Evolutionary conservation across 306 rosid species (phyloP).

Genomic region (Alnus rubra): DNA sequence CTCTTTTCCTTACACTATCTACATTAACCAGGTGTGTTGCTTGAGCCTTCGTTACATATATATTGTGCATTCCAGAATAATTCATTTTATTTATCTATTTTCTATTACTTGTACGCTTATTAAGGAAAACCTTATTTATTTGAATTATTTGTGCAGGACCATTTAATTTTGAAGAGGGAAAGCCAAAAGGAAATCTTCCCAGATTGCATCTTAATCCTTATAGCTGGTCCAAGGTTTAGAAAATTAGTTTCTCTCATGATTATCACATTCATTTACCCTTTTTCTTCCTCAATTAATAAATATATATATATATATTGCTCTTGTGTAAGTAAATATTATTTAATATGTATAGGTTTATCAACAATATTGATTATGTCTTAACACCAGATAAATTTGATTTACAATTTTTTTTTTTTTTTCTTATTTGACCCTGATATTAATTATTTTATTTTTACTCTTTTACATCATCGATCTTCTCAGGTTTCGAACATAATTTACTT

Average conservation of each 20-base stretch:
- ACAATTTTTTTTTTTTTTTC: too few relatives aligned
- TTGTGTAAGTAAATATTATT: too few relatives aligned
- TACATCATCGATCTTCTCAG: conserved; percentile 22
- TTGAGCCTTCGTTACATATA: too few relatives aligned
- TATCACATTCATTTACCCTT: background rate
- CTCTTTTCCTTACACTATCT: too few relatives aligned
- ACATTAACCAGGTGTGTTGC: too few relatives aligned
- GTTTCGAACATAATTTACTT: conserved; percentile 55
- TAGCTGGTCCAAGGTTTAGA: conserved; percentile 54
- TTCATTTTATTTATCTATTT: background rate
- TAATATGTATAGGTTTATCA: too few relatives aligned
- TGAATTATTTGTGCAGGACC: conserved; percentile 40
- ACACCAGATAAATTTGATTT: too few relatives aligned
- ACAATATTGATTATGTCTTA: too few relatives aligned
- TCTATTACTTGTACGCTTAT: background rate
- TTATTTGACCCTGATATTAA: too few relatives aligned
- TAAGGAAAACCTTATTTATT: background rate
- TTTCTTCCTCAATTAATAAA: too few relatives aligned
- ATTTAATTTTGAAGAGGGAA: conserved; percentile 48
- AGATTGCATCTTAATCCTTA: conserved; percentile 48
- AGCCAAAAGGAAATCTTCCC: conserved; percentile 41
- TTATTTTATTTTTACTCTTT: background rate
- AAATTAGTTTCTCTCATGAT: background rate
- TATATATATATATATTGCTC: too few relatives aligned
- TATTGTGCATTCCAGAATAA: too few relatives aligned